Evolutionary conservation across 1,284 basidiomycete species (phyloP).

Genomic region (Trametes hirsuta): DNA sequence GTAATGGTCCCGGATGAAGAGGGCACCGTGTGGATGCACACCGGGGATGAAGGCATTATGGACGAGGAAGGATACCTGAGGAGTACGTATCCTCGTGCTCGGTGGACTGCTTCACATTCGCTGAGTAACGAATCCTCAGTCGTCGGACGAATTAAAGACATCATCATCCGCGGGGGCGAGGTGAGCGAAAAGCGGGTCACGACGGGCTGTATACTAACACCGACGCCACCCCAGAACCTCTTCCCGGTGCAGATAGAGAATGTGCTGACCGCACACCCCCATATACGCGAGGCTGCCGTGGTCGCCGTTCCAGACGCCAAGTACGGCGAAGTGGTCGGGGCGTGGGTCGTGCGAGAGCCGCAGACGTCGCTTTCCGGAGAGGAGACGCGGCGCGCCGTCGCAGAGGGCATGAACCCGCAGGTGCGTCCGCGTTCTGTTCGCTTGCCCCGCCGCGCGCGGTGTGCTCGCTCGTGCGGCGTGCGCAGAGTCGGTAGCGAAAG

Average conservation of each 20-base stretch:
- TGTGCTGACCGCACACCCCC: conserved; percentile 61
- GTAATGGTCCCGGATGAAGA: conserved; percentile 62
- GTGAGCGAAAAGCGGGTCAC: conserved; percentile 35
- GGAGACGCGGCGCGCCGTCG: conserved; percentile 56
- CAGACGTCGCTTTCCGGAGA: conserved; percentile 49
- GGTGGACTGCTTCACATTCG: neutral
- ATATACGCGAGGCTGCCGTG: conserved; percentile 74
- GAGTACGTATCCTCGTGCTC: conserved; percentile 45
- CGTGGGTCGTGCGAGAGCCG: conserved; percentile 64
- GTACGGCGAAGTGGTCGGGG: conserved; percentile 81
- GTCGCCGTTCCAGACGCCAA: conserved; percentile 73
- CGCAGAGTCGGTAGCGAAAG: neutral
- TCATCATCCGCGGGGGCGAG: conserved; percentile 89
- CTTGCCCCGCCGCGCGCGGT: neutral
- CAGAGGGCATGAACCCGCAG: conserved; percentile 74
- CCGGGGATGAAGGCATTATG: conserved; percentile 83
- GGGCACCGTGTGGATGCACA: conserved; percentile 80
- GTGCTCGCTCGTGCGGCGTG: neutral
- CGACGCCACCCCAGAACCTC: conserved; percentile 56
- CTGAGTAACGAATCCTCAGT: conserved; percentile 46
- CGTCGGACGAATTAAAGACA: conserved; percentile 81
- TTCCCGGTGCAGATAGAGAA: conserved; percentile 90
- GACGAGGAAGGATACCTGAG: conserved; percentile 82
- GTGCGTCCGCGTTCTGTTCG: conserved; percentile 39
- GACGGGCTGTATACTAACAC: neutral